Conservation (phyloP, 164 flowering plant genomes). For the Dillenia turbinata region DNA sequence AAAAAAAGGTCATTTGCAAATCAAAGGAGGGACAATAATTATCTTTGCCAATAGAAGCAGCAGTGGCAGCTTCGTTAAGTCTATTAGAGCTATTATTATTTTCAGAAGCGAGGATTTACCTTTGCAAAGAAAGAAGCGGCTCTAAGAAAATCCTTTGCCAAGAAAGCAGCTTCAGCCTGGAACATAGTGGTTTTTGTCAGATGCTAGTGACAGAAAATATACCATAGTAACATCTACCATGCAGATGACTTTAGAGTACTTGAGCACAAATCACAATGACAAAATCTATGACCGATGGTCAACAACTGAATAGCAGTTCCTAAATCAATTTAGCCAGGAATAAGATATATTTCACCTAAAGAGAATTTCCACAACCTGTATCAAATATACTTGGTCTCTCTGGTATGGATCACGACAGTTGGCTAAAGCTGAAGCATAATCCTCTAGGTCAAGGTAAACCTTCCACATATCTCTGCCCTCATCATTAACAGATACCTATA, state of each 20-base stretch:
- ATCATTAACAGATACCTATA: slow-evolving; percentile 90
- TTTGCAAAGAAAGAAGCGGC: slow-evolving; percentile 97
- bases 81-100: no score
- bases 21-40: no score
- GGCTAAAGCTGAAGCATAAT: slow-evolving; percentile 81
- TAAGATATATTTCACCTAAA: slow-evolving; percentile 1
- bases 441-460: slow-evolving; percentile 89
- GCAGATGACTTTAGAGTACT: no score
- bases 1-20: no score
- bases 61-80: no score
- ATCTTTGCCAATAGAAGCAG: no score
- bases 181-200: slow-evolving; percentile 8
- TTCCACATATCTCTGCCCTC: slow-evolving; percentile 99
- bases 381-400: slow-evolving; percentile 89
- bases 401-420: slow-evolving; percentile 87
- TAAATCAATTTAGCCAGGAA: background rate
- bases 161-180: slow-evolving; percentile 97
- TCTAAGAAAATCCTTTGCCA: slow-evolving; percentile 70
- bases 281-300: no score
- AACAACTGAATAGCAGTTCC: background rate
- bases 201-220: no score
- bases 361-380: slow-evolving; percentile 52
- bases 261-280: no score
- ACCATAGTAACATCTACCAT: no score
- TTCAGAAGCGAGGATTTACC: slow-evolving; percentile 30